Evolutionary conservation across 345 rosid species (phyloP).

Genomic region (Eucalyptus curtisii): DNA sequence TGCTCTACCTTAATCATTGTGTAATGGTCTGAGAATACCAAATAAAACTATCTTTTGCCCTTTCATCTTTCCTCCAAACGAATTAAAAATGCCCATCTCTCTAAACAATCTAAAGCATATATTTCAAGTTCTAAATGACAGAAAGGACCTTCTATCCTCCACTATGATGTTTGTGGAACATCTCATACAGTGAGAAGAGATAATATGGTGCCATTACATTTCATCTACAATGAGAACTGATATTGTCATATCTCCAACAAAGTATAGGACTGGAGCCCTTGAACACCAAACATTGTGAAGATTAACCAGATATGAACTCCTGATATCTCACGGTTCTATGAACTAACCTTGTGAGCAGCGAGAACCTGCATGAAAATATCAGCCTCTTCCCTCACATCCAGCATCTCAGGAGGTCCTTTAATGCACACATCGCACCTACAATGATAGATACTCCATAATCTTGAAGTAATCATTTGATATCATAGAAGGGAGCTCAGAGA

Average conservation of each 20-base stretch:
- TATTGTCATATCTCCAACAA: background rate
- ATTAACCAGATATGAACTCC: background rate
- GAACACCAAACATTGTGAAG: background rate
- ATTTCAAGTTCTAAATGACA: background rate
- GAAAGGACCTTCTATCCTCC: background rate
- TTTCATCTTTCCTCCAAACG: background rate
- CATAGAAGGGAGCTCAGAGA: background rate
- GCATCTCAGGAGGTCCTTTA: constrained; percentile 54
- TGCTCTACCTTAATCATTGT: background rate
- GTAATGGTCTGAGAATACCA: background rate
- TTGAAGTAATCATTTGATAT: background rate
- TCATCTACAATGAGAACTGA: no score
- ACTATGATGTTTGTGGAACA: background rate
- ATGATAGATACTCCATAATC: background rate
- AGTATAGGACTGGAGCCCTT: background rate
- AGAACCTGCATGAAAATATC: constrained; percentile 53
- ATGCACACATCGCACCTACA: constrained; percentile 78
- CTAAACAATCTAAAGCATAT: background rate
- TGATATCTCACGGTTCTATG: constrained; percentile 17
- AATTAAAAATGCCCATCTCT: background rate
- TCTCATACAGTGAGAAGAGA: background rate
- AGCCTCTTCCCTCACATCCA: constrained; percentile 63
- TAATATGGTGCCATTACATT: background rate
- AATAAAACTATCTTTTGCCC: background rate
- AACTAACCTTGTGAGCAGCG: constrained; percentile 15